phyloP scores from a whole-genome alignment of 2,329 filamentous ascomycete genomes.

The Fusarium newnesense region DNA sequence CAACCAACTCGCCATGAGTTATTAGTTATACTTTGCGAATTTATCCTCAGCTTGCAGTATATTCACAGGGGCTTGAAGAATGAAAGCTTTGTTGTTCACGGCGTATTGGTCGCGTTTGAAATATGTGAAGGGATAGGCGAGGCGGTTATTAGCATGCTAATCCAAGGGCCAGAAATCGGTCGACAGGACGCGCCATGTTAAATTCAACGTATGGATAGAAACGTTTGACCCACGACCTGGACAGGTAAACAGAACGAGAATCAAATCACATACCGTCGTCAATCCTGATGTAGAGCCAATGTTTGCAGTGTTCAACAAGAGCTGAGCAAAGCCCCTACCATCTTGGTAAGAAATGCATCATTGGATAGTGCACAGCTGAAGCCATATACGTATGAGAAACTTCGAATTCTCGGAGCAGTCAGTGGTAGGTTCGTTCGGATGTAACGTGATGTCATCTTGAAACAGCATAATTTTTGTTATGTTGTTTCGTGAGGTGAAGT shows the following conservation, averaged over 20 bases:
- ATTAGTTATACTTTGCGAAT: not conserved
- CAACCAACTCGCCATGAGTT: not conserved
- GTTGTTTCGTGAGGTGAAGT: conserved; percentile 18
- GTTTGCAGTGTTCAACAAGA: not conserved
- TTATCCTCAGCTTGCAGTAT: not conserved
- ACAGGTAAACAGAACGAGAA: not conserved
- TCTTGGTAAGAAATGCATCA: not conserved
- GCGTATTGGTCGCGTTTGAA: not conserved
- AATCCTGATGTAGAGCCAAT: not conserved
- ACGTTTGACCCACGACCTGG: not conserved
- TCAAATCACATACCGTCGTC: not conserved
- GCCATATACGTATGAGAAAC: not conserved
- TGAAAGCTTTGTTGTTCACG: not conserved
- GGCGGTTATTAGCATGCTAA: not conserved
- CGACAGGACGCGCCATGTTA: not conserved
- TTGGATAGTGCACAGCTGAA: not conserved
- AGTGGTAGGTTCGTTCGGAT: not conserved
- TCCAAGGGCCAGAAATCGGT: not conserved
- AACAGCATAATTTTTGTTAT: not conserved
- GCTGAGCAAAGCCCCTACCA: not conserved
- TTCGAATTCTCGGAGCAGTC: not conserved
- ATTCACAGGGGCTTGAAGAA: not conserved
- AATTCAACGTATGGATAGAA: not conserved
- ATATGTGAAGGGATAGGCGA: not conserved
- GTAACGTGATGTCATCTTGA: not conserved